Conservation (phyloP, 1,284 basidiomycete species). For the Microbotryomycetes sp. region DNA sequence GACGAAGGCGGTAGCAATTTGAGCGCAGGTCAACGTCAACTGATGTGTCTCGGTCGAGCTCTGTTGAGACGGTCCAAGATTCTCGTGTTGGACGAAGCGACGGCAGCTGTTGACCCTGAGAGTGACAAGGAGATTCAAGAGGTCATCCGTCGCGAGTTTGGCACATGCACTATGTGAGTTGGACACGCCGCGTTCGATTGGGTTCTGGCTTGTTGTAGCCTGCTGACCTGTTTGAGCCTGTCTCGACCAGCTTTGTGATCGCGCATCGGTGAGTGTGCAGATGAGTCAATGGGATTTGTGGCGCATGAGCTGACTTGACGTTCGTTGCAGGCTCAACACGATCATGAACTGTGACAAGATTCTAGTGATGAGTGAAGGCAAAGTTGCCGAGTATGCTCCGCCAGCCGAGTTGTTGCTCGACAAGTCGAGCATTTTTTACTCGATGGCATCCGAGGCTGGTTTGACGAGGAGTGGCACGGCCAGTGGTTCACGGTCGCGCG, state of each 20-base stretch:
- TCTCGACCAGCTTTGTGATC: slow-evolving; percentile 14
- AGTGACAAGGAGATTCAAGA: slow-evolving; percentile 36
- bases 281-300: no score
- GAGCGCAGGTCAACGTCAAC: slow-evolving; percentile 74
- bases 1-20: slow-evolving; percentile 51
- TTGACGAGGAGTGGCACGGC: slow-evolving; percentile 12
- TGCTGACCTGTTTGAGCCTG: background rate
- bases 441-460: slow-evolving; percentile 17
- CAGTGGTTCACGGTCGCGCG: slow-evolving; percentile 8
- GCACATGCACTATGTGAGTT: slow-evolving; percentile 22
- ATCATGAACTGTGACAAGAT: slow-evolving; percentile 43
- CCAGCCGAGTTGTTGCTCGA: slow-evolving; percentile 30
- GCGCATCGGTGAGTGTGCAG: slow-evolving; percentile 24
- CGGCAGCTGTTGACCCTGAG: slow-evolving; percentile 41
- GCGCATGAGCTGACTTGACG: no score
- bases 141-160: slow-evolving; percentile 29
- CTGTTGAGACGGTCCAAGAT: slow-evolving; percentile 68
- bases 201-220: background rate
- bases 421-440: slow-evolving; percentile 17
- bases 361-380: slow-evolving; percentile 42
- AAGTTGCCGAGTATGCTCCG: slow-evolving; percentile 35
- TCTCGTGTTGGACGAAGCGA: slow-evolving; percentile 67
- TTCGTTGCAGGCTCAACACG: slow-evolving; percentile 14
- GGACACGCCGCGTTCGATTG: background rate
- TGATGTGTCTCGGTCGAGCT: slow-evolving; percentile 75